phyloP scores from a whole-genome alignment of 2,329 filamentous ascomycete genomes.

The Monosporascus cannonballus region DNA sequence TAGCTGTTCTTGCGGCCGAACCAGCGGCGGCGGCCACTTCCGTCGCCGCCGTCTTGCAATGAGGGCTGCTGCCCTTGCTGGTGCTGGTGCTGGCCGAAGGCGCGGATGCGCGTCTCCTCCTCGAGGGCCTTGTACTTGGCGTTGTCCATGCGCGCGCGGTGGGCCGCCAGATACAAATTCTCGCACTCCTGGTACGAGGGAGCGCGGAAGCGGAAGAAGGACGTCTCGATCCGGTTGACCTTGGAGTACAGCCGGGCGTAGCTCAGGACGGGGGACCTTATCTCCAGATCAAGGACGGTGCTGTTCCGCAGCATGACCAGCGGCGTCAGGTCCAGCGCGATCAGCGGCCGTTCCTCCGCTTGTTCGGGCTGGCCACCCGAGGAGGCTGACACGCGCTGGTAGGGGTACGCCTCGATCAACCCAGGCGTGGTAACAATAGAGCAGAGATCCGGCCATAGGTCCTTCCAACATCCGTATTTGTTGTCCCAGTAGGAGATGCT shows the following conservation, averaged over 20 bases:
- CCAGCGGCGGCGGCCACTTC: conserved; percentile 46
- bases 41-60: conserved; percentile 40
- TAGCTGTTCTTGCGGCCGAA: conserved; percentile 62
- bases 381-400: conserved; percentile 30
- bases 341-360: conserved; percentile 37
- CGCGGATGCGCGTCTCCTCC: conserved; percentile 64
- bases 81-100: conserved; percentile 49
- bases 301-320: conserved; percentile 85
- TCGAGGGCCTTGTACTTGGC: conserved; percentile 72
- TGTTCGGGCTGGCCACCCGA: conserved; percentile 27
- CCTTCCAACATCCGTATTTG: conserved; percentile 53
- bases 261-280: conserved; percentile 75
- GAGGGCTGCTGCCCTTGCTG: conserved; percentile 26
- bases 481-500: conserved; percentile 58
- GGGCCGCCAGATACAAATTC: conserved; percentile 77
- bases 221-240: conserved; percentile 57
- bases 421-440: conserved; percentile 53
- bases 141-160: conserved; percentile 85
- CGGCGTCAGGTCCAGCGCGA: conserved; percentile 82
- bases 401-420: conserved; percentile 50
- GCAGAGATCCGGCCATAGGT: conserved; percentile 45
- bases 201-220: conserved; percentile 87
- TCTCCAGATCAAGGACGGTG: conserved; percentile 88
- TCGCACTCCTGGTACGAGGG: conserved; percentile 71
- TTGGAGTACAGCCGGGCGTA: conserved; percentile 52